Conservation (phyloP, 2,329 filamentous ascomycete genomes). For the Calycina herbarum region DNA sequence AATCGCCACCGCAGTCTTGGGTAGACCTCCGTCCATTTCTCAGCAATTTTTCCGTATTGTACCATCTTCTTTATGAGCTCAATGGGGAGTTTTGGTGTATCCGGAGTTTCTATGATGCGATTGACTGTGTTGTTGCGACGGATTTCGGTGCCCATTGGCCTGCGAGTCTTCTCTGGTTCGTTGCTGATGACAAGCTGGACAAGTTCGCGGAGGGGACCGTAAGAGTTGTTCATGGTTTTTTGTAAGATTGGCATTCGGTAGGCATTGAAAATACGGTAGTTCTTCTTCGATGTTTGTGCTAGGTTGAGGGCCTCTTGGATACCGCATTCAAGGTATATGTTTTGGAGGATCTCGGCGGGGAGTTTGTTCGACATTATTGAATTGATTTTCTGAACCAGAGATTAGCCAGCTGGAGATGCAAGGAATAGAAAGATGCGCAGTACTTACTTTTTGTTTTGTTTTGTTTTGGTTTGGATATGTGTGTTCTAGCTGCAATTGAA, state of each 20-base stretch:
- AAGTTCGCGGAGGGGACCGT: constrained; percentile 32
- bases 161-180: constrained; percentile 32
- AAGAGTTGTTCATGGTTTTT: constrained; percentile 32
- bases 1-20: constrained; percentile 36
- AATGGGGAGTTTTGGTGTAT: constrained; percentile 29
- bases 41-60: constrained; percentile 33
- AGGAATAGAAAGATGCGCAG: neutral
- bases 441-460: constrained; percentile 13
- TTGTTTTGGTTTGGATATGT: constrained; percentile 10
- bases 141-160: constrained; percentile 34
- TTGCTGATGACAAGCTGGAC: constrained; percentile 33
- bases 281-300: constrained; percentile 32
- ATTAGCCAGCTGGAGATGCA: neutral
- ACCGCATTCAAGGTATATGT: constrained; percentile 33
- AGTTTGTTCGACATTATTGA: constrained; percentile 34
- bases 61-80: constrained; percentile 37
- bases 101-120: constrained; percentile 27
- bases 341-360: constrained; percentile 37
- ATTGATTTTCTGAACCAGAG: neutral
- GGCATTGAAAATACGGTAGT: constrained; percentile 32
- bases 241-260: constrained; percentile 30
- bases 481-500: constrained; percentile 20
- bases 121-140: constrained; percentile 31
- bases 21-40: constrained; percentile 36
- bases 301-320: constrained; percentile 34